phyloP scores from a whole-genome alignment of 176 grass and related monocot genomes.

The Elymus sibiricus region DNA sequence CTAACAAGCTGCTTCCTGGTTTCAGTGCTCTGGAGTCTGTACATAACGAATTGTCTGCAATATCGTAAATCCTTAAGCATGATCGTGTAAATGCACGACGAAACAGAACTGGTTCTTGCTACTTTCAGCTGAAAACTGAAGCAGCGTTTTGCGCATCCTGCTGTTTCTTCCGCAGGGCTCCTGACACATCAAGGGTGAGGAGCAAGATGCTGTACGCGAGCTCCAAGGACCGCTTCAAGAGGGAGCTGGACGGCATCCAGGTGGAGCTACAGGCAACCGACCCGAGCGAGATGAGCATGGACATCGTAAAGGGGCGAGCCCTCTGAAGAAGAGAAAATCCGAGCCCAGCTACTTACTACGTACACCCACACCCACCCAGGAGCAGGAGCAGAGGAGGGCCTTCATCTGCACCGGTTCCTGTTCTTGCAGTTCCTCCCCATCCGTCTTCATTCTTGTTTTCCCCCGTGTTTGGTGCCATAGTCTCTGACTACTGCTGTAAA shows the following conservation, averaged over 20 bases:
- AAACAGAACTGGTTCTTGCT: background rate
- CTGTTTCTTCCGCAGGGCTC: conserved; percentile 51
- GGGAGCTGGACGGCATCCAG: conserved; percentile 94
- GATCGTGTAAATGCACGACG: background rate
- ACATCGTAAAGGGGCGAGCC: conserved; percentile 84
- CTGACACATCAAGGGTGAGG: conserved; percentile 71
- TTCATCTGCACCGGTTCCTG: conserved; percentile 25
- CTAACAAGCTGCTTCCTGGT: conserved; percentile 4
- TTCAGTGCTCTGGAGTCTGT: background rate
- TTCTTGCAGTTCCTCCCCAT: conserved; percentile 20
- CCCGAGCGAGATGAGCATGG: conserved; percentile 97
- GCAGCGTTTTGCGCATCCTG: background rate
- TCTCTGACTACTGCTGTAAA: conserved; percentile 56
- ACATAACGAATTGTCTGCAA: background rate
- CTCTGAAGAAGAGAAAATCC: conserved; percentile 37
- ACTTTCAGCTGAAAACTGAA: conserved; percentile 21
- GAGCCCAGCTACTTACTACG: background rate
- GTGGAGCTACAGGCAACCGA: conserved; percentile 95
- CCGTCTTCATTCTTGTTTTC: conserved; percentile 19
- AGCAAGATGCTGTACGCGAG: conserved; percentile 98
- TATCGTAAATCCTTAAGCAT: background rate
- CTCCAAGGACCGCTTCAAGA: conserved; percentile 96
- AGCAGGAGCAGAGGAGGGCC: conserved; percentile 16
- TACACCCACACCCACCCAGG: conserved; percentile 6
- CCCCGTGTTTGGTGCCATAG: conserved; percentile 23